phyloP scores from a whole-genome alignment of 192 early-diverging fungal species.

The Ramicandelaber brevisporus region DNA sequence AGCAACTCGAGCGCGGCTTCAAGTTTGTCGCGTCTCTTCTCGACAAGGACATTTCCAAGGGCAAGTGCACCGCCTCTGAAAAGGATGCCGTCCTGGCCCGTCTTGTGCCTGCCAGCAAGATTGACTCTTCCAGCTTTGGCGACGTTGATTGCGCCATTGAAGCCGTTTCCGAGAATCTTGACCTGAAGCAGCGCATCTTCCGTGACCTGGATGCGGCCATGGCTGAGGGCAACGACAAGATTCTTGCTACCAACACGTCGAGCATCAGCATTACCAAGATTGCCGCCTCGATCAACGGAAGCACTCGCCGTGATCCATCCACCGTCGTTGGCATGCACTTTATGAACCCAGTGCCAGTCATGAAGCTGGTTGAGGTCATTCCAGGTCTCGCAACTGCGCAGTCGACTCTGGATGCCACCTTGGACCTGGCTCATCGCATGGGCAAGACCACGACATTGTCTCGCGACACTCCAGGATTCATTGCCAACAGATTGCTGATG shows the following conservation, averaged over 20 bases:
- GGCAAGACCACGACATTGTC: constrained; percentile 79
- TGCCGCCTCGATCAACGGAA: constrained; percentile 54
- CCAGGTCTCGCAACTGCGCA: constrained; percentile 66
- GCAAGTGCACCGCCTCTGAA: constrained; percentile 57
- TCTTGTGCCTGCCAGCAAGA: constrained; percentile 27
- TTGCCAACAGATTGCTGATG: constrained; percentile 93
- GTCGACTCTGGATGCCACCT: constrained; percentile 42
- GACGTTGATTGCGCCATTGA: constrained; percentile 78
- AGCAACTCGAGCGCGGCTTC: constrained; percentile 54
- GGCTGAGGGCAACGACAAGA: constrained; percentile 34
- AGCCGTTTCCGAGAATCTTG: constrained; percentile 65
- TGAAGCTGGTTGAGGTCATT: constrained; percentile 93
- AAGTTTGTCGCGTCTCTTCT: constrained; percentile 59
- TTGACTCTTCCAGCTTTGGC: constrained; percentile 33
- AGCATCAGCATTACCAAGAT: constrained; percentile 94
- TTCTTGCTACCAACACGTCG: constrained; percentile 92
- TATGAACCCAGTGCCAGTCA: constrained; percentile 94
- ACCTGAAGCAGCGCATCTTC: constrained; percentile 66
- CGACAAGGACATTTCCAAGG: constrained; percentile 73
- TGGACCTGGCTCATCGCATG: constrained; percentile 55
- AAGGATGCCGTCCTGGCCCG: constrained; percentile 27
- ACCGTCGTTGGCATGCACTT: constrained; percentile 96
- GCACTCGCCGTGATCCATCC: constrained; percentile 5
- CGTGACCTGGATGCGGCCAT: constrained; percentile 37
- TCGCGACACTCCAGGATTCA: constrained; percentile 85